Evolutionary conservation across 768 basidiomycete species (phyloP), one percentile per base, ranked within the genome.

Genomic region (Lactarius pseudohatsudake): DNA sequence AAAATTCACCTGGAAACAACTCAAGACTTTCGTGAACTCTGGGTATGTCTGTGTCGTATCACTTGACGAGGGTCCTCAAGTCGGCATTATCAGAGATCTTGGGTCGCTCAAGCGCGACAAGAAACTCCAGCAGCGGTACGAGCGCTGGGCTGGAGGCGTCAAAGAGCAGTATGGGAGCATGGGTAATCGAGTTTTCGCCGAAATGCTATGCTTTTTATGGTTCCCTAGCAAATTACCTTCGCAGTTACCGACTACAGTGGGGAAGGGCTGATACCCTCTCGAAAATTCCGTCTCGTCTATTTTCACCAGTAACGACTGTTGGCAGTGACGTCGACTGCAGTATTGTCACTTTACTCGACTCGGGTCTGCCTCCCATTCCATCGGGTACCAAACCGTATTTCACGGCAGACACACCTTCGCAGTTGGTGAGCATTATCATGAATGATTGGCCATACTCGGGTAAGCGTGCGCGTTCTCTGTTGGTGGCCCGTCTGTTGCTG

Each of bases 401-500:
- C 75, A 86, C 80, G 38, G 83, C 82, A 15, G 80, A 87, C 69
- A 86, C 85, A 10, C 84, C 88, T 0, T 70, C 80, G 15, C 78
- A 85, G 41, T 78, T 85, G 61, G 77, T 91, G 69, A 89, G 86
- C 72, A 86, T 93, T 67, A 89, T 89, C 56, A 86, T 80, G 71
- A 92, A 94, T 72, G 91, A 93, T 73, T 95, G 92, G 92, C 92
- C 92, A 0, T 95, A 95, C 75, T 92, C 90, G 8, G 86, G 90
- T 89, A 71, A 62, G 80, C 55, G 11, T 60, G 40, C 26, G 11
- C 34, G 3, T 36, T 36, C 40, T 41, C 32, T n/a, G 22, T 20
- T 43, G 3, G 4, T 15, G 18, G 16, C 30, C 20, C 54, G 22
- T 43, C 8, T 20, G 58, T 40, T 41, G 16, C 57, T 30, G 13